Evolutionary conservation across 139 green algal genomes (phyloP), one percentile per base, ranked within the genome.

Genomic region (Picochlorum sp.): DNA sequence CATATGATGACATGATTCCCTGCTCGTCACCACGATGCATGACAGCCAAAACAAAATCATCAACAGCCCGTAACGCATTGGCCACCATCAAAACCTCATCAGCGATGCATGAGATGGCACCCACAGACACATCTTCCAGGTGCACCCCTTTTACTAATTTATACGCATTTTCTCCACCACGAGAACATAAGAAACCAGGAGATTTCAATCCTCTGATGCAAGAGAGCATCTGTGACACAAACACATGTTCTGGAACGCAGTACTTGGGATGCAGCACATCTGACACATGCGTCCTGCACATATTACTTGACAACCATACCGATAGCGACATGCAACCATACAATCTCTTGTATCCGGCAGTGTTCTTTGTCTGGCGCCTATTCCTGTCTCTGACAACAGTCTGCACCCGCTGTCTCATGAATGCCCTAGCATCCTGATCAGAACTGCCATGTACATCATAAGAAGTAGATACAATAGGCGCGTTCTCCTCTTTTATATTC

Each of bases 241-340:
- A 54, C 10, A 26, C 47, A 24, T 13, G 16, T 7, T 54, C 47
- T 7, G 4, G 4, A 18, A 54, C 13, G 2, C 47, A 54, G 23
- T 54, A 54, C n/a, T 21, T 54, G 16, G 47, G 47, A 54, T 54
- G 16, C 47, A 54, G 47, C 16, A 21, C 47, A 54, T 54, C 47
- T 54, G 47, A 54, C n/a, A 54, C 18, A 54, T 54, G 47, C n/a
- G 47, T 26, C n/a, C 11, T 54, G n/a, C 47, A 54, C 18, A 9
- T 26, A 9, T 54, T 54, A 54, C 18, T 26, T 20, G 47, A 20
- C 47, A 54, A 21, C 47, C 47, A 54, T 6, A 54, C 47, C 6
- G 47, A 54, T 20, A 54, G 15, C 15, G 47, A 54, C 18, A 21
- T 54, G 47, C 10, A 21, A 20, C n/a, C 47, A 54, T 54, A 54